These are phyloP conservation scores for Tolypocladium tundrense DNA, from an alignment of 2,329 filamentous ascomycete genomes.

Conservation along the genomic window DNA sequence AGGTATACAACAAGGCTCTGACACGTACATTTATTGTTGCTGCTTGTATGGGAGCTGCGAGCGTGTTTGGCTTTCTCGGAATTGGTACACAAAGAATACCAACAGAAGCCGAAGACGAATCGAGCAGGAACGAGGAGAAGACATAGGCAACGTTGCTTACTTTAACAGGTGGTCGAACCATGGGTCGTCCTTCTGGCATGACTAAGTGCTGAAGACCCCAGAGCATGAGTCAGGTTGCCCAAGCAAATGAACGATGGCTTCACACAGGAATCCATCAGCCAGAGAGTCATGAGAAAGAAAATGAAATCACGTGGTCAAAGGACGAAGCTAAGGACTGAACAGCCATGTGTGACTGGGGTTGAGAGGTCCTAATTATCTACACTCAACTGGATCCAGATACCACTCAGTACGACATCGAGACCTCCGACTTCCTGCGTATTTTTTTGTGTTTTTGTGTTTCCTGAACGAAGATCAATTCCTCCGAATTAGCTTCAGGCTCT, in stretches of 20 bases:
- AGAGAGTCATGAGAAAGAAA: no score
- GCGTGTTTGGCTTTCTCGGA: neutral
- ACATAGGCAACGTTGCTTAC: neutral
- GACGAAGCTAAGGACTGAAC: no score
- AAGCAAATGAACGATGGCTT: neutral
- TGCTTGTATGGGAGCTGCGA: neutral
- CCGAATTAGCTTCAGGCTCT: no score
- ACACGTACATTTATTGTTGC: neutral
- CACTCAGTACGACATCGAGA: no score
- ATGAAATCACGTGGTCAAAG: no score
- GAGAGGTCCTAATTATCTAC: no score
- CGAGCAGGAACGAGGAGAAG: neutral
- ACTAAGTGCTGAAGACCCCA: neutral
- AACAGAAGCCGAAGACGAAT: neutral
- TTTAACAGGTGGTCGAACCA: neutral
- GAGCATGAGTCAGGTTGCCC: neutral
- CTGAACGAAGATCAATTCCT: no score
- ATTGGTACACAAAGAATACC: neutral
- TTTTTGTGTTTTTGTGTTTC: no score
- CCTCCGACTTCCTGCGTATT: no score
- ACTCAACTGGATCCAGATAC: no score
- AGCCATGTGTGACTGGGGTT: no score
- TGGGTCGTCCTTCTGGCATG: neutral
- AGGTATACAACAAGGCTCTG: neutral
- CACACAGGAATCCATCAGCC: no score